Percentiles rank a stretch among this genome's conserved stretches.
phyloP scores from a whole-genome alignment of 2,329 filamentous ascomycete genomes.

The Neopestalotiopsis sp. region DNA sequence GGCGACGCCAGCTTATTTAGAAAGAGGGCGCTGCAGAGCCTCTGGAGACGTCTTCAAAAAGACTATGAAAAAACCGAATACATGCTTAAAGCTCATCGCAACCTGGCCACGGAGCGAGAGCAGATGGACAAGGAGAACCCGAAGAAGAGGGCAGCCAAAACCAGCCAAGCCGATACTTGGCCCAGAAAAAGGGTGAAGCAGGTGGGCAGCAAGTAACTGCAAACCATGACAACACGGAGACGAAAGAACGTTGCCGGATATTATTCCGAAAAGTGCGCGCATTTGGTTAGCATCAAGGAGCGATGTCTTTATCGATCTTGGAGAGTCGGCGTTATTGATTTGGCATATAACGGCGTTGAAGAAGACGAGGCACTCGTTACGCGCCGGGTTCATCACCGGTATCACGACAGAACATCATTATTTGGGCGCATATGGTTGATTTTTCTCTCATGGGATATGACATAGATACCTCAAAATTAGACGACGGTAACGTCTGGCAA shows the following conservation, averaged over 20 bases:
- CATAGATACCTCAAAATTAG: neutral
- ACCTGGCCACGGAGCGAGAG: slow-evolving; percentile 4
- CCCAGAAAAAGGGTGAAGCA: neutral
- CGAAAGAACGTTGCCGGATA: too few relatives aligned
- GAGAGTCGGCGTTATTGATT: too few relatives aligned
- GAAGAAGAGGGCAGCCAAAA: neutral
- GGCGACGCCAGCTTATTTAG: neutral
- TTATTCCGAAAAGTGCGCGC: too few relatives aligned
- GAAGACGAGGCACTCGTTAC: too few relatives aligned
- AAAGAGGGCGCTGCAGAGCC: slow-evolving; percentile 3
- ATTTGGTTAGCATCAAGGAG: too few relatives aligned
- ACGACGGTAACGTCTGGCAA: slow-evolving; percentile 5
- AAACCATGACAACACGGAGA: too few relatives aligned
- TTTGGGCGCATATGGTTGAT: neutral
- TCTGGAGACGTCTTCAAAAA: slow-evolving; percentile 4
- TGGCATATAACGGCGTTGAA: too few relatives aligned
- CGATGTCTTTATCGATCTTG: too few relatives aligned
- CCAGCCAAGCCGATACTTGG: neutral
- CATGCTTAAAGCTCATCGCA: neutral
- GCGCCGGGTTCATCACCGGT: neutral
- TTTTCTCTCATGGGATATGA: neutral
- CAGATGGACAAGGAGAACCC: neutral
- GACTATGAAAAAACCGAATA: neutral
- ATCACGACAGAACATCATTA: neutral
- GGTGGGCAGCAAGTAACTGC: neutral